Percentiles rank a stretch among this genome's conserved stretches.
Evolutionary conservation across 768 basidiomycete species (phyloP).

Genomic region (Calocybe cyanea): DNA sequence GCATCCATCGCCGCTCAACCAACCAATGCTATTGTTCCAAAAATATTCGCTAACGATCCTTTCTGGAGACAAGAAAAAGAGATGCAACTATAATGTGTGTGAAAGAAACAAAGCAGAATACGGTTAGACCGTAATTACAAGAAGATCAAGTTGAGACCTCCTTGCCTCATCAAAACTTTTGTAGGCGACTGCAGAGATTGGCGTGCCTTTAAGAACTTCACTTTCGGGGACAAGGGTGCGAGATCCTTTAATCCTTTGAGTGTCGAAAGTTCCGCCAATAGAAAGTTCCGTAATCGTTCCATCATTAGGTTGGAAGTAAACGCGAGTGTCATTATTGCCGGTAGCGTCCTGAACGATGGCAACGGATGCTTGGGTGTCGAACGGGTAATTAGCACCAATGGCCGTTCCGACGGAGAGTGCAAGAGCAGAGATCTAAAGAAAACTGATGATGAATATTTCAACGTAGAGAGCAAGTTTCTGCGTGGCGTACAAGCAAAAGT

Average conservation of each 20-base stretch:
- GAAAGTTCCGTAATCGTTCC: background rate
- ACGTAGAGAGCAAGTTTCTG: no score
- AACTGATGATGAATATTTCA: no score
- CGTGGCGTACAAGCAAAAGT: no score
- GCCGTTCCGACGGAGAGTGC: no score
- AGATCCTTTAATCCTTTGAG: no score
- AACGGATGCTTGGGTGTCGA: background rate
- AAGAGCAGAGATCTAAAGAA: no score
- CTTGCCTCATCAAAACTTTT: background rate
- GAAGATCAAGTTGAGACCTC: background rate
- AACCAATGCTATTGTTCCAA: background rate
- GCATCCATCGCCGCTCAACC: constrained; percentile 1
- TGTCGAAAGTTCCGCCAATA: background rate
- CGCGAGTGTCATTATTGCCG: background rate
- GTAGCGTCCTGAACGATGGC: background rate
- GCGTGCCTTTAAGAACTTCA: background rate
- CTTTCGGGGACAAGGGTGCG: background rate
- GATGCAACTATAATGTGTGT: background rate
- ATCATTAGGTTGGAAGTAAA: background rate
- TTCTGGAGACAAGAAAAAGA: background rate
- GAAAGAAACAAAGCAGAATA: background rate
- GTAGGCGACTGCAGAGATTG: background rate
- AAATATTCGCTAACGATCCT: constrained; percentile 2
- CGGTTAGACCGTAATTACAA: background rate
- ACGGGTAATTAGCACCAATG: no score